Evolutionary conservation across 768 basidiomycete species (phyloP), one percentile per base, ranked within the genome.

Genomic region (Termitomyces heimii): DNA sequence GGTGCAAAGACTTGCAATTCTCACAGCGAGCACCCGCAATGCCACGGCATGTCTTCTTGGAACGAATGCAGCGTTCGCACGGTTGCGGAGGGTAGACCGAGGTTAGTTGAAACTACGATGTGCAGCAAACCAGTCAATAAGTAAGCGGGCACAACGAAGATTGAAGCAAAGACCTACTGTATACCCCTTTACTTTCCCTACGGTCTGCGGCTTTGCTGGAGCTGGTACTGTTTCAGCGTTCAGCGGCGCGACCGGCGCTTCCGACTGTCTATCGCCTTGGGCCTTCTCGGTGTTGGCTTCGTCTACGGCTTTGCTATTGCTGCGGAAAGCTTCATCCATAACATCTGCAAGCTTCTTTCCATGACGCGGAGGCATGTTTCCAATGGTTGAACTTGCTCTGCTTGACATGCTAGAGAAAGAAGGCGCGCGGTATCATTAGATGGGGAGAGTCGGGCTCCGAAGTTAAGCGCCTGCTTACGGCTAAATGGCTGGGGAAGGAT

Each of bases 41-140:
- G 20, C 77, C 77, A 60, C 70, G 74, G 62, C 77, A 78, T 5
- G 69, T 71, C 63, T 72, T 75, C 46, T 70, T 72, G 20, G 74
- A 72, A 59, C 76, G 74, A 61, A 73, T 66, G 58, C 77, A 78
- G 49, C 77, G 74, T 55, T 78, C 77, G 60, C 77, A 78, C 16
- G 76, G 75, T 49, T 69, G 70, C 28, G 75, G 73, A 32, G 77
- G 71, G 55, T 69, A 69, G 46, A 73, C 68, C 22, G 68, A 60
- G 32, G 58, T 45, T 28, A 65, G 56, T 55, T 60, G 55, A 44
- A 60, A 60, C 55, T 62, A 13, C 4, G 12, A 6, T 8, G 24
- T 24, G 34, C 29, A 46, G n/a, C 39, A 39, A 39, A 8, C 39
- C 18, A 31, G 46, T 63, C 22, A 59, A 46, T 16, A 43, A 40